Conservation (phyloP, 1,284 basidiomycete species). For the Marasmius fiardii region DNA sequence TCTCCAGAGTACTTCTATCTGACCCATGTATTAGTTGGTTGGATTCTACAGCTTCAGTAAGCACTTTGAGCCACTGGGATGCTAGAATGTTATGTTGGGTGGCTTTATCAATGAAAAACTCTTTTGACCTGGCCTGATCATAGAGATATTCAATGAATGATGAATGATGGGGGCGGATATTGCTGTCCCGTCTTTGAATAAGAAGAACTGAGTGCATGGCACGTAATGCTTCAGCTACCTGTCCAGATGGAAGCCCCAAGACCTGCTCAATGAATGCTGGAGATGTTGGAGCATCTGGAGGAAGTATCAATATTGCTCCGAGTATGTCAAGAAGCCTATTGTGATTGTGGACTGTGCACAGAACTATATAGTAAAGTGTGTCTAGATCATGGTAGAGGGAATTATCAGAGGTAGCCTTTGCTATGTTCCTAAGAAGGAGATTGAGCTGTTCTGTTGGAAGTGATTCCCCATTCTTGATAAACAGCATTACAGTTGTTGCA, state of each 20-base stretch:
- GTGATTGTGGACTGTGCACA: slow-evolving; percentile 7
- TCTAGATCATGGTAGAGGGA: slow-evolving; percentile 11
- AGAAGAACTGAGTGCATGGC: neutral
- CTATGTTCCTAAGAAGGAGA: slow-evolving; percentile 13
- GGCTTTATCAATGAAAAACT: neutral
- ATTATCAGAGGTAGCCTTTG: neutral
- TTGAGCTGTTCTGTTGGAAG: slow-evolving; percentile 22
- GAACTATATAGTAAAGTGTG: neutral
- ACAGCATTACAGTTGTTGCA: slow-evolving; percentile 23
- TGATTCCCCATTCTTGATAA: slow-evolving; percentile 19
- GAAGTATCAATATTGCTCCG: neutral
- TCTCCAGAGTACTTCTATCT: no score
- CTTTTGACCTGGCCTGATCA: neutral
- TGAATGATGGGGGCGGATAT: neutral
- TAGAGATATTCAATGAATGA: neutral
- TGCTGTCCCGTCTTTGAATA: neutral
- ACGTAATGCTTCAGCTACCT: neutral
- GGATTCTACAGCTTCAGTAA: no score
- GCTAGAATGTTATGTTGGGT: neutral
- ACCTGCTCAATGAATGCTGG: neutral
- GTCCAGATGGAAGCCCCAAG: neutral
- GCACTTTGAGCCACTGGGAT: neutral
- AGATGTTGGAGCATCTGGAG: neutral
- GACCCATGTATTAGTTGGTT: no score
- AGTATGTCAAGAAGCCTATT: neutral